phyloP scores from a whole-genome alignment of 129 eudicot genomes.

The Cynara cardunculus region DNA sequence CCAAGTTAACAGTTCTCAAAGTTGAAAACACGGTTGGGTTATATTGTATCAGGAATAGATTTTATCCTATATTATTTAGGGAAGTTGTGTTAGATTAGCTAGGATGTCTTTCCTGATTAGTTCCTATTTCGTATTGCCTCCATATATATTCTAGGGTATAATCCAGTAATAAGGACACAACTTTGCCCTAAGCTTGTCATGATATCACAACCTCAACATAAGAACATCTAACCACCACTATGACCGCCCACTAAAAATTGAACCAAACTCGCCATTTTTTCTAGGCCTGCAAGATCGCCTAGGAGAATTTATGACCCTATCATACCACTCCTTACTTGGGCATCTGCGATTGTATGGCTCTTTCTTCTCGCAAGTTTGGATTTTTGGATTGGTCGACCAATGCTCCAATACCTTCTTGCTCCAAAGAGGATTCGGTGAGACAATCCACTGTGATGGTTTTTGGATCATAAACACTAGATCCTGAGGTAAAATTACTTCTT shows the following conservation, averaged over 20 bases:
- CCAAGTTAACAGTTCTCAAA: neutral
- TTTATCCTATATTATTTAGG: neutral
- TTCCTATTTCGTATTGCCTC: neutral
- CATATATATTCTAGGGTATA: neutral
- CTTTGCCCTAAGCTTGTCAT: no score
- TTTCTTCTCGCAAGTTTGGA: no score
- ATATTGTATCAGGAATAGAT: neutral
- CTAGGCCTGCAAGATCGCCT: neutral
- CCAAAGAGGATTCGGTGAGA: neutral
- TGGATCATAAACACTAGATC: no score
- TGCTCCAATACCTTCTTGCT: neutral
- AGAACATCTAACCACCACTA: neutral
- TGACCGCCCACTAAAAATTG: neutral
- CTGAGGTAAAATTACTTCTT: no score
- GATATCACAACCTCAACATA: neutral
- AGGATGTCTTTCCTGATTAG: neutral
- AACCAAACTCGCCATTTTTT: neutral
- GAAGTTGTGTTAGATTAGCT: neutral
- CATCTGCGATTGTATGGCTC: no score
- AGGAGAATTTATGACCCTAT: neutral
- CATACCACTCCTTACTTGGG: neutral
- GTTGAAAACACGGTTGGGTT: neutral
- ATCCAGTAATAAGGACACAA: neutral
- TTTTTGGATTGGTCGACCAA: no score
- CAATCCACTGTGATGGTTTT: no score